Base-by-base conservation (phyloP, 192 early-diverging fungal species). In the Umbelopsis sp. region DNA sequence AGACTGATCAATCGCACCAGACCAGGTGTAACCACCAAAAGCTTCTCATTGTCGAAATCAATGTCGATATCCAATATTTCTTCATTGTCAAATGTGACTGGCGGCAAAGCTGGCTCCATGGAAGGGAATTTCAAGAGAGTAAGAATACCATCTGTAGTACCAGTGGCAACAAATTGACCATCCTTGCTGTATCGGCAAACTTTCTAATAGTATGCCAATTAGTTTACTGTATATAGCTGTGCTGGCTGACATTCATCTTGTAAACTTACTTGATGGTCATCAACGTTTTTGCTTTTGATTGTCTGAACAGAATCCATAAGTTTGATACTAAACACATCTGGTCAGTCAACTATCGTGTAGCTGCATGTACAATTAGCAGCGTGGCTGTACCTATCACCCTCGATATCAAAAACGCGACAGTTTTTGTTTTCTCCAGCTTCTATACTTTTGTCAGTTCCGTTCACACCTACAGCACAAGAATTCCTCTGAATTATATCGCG, bases 381-480 rank as follows among this genome's bases (percentile, higher is more conserved):
- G 6, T 41, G 37, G 10, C 37, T 41, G 6, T 69, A 80, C 78
- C 69, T 65, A 16, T 79, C 68, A n/a, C 75, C 72, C 46, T 81
- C 82, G 20, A 90, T 66, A 46, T 89, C 78, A 69, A 94, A 98
- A 8, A 91, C 69, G 21, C 93, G 85, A 73, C 90, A 92, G 79
- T 95, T 95, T 49, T 85, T 69, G 80, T 95, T 95, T 13, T 82
- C 74, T 16, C 95, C 95, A 44, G 73, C 69, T 35, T 86, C 70
- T 46, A 97, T 89, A 21, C 82, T 74, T 53, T 86, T 82, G 47
- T 81, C 69, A 4, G 85, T 73, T 2, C 76, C 71, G 82, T 98
- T 98, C 66, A 94, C 87, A 68, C 91, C 93, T 74, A 86, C 88
- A 67, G 88, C 78, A 67, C 87, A 69, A 47, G 74, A 53, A 33